Percentiles rank a stretch among this genome's conserved stretches.
Conservation (phyloP, 352 stramenopile species). For the Pythium biforme region DNA sequence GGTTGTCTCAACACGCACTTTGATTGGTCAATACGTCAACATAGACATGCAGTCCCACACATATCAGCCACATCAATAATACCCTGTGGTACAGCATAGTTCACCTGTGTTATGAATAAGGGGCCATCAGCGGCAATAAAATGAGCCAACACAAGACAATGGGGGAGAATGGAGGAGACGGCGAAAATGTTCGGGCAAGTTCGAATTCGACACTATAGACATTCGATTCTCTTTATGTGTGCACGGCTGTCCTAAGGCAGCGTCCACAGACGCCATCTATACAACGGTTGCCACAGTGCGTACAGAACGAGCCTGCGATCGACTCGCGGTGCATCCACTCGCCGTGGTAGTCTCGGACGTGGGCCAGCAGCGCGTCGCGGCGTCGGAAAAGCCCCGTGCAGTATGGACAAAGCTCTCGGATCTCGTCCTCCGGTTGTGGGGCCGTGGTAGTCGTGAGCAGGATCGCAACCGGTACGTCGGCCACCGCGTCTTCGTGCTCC, state of each 20-base stretch:
- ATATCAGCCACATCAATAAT: constrained; percentile 13
- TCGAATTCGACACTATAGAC: background rate
- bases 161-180: background rate
- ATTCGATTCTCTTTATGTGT: background rate
- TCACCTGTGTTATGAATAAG: background rate
- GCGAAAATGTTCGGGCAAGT: background rate
- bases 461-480: constrained; percentile 24
- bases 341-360: constrained; percentile 29
- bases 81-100: constrained; percentile 2
- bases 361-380: constrained; percentile 20
- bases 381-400: constrained; percentile 23
- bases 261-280: constrained; percentile 16
- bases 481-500: constrained; percentile 18
- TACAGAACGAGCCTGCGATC: constrained; percentile 23
- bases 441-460: constrained; percentile 13
- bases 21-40: constrained; percentile 9
- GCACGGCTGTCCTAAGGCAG: constrained; percentile 4
- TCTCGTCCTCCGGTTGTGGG: constrained; percentile 10
- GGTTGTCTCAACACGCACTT: background rate
- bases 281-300: constrained; percentile 19
- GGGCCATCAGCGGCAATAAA: background rate
- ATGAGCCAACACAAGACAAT: background rate
- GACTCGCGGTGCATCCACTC: constrained; percentile 28
- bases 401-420: constrained; percentile 27
- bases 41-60: constrained; percentile 10